Conservation (phyloP, 176 grass and related monocot genomes). For the Triticum turgidum region DNA sequence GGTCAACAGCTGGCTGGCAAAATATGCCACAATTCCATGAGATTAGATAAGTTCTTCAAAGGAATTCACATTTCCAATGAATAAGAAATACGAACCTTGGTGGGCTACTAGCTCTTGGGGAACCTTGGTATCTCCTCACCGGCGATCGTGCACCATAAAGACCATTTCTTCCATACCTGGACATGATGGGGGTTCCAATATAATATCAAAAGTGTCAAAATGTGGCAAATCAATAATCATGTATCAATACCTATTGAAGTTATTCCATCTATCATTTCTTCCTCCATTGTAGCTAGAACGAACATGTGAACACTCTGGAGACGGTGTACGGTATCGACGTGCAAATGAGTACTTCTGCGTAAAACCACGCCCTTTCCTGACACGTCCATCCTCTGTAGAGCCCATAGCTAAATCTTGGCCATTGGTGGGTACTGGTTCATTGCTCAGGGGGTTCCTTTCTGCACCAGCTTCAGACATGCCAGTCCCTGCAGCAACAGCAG, state of each 20-base stretch:
- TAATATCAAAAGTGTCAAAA: background rate
- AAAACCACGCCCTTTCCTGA: conserved; percentile 86
- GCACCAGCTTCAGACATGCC: conserved; percentile 33
- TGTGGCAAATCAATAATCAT: background rate
- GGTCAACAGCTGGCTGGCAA: background rate
- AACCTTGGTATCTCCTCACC: conserved; percentile 46
- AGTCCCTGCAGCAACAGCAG: conserved; percentile 30
- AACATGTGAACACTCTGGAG: conserved; percentile 58
- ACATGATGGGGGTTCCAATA: conserved; percentile 8
- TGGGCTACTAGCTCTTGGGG: conserved; percentile 53
- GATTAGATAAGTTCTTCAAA: background rate
- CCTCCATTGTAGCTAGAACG: conserved; percentile 51
- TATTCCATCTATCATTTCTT: conserved; percentile 53
- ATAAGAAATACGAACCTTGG: conserved; percentile 52
- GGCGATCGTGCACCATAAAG: conserved; percentile 45
- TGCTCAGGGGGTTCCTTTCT: conserved; percentile 16
- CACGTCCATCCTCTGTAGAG: conserved; percentile 42
- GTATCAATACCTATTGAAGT: conserved; percentile 57
- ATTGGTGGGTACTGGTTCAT: conserved; percentile 44
- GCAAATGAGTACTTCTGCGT: conserved; percentile 65
- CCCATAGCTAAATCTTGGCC: conserved; percentile 33
- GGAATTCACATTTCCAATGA: background rate
- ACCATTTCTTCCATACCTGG: conserved; percentile 51
- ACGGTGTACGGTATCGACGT: conserved; percentile 69
- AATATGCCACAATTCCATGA: background rate